A percentile compares a stretch with the other conserved stretches of the same genome.
phyloP scores from a whole-genome alignment of 805 yeast genomes.

The Blastobotrys attinorum region DNA sequence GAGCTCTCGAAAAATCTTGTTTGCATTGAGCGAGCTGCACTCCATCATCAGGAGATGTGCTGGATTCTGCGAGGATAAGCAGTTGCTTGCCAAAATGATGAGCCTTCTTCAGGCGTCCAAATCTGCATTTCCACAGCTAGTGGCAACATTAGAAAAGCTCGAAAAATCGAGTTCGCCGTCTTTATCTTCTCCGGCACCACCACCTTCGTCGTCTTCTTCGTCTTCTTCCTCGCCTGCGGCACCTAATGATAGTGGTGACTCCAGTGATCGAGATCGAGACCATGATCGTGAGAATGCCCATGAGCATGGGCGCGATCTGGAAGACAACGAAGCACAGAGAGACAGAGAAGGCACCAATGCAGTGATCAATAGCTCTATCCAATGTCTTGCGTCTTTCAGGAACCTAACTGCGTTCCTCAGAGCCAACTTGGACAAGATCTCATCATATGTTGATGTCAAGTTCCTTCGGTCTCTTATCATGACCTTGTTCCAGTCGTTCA shows the following conservation, averaged over 20 bases:
- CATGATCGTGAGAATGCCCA: no score
- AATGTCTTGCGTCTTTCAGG: slow-evolving; percentile 41
- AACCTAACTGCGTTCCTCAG: slow-evolving; percentile 42
- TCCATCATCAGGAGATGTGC: slow-evolving; percentile 13
- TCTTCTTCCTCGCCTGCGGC: no score
- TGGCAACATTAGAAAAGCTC: slow-evolving; percentile 42
- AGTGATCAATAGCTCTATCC: slow-evolving; percentile 23
- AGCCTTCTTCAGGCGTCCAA: slow-evolving; percentile 11
- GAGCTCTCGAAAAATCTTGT: slow-evolving; percentile 52
- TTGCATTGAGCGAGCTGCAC: slow-evolving; percentile 58
- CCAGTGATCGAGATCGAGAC: no score
- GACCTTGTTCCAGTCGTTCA: slow-evolving; percentile 53
- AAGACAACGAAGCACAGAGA: no score
- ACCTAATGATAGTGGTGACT: no score
- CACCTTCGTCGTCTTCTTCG: neutral
- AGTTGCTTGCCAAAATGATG: slow-evolving; percentile 9
- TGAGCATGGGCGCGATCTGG: slow-evolving; percentile 15
- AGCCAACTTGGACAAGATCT: slow-evolving; percentile 40
- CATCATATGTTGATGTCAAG: slow-evolving; percentile 53
- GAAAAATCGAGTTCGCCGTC: slow-evolving; percentile 5
- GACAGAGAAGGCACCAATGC: slow-evolving; percentile 1
- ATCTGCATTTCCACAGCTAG: slow-evolving; percentile 32
- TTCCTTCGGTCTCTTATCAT: slow-evolving; percentile 57
- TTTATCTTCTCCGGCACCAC: neutral
- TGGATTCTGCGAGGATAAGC: slow-evolving; percentile 14